phyloP scores from a whole-genome alignment of 2,329 filamentous ascomycete species.

The Beauveria medogensis region DNA sequence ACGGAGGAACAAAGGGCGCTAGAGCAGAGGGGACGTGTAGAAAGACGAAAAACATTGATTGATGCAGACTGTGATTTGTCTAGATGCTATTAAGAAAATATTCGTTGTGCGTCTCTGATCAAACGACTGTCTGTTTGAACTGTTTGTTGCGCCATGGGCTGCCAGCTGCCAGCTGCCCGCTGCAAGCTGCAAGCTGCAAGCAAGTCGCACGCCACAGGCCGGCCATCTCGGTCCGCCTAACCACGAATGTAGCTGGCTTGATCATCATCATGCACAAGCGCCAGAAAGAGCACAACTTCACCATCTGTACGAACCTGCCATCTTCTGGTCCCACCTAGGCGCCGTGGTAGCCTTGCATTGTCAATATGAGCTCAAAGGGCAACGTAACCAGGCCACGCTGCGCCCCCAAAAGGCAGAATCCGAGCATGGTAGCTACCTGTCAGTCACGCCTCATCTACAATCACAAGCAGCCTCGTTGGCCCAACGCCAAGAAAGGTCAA shows the following conservation, averaged over 20 bases:
- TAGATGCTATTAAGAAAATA: no score
- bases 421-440: not conserved
- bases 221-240: not conserved
- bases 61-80: no score
- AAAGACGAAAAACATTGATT: no score
- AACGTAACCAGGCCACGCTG: slow-evolving; percentile 5
- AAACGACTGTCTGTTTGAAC: not conserved
- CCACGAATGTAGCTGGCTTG: not conserved
- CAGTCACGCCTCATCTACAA: not conserved
- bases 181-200: not conserved
- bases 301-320: not conserved
- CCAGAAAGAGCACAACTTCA: not conserved
- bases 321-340: not conserved
- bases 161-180: not conserved
- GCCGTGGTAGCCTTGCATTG: not conserved
- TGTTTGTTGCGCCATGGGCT: not conserved
- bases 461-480: not conserved
- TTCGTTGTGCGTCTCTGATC: no score
- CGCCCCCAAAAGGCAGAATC: slow-evolving; percentile 1
- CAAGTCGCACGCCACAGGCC: no score
- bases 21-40: no score
- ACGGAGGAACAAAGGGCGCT: no score
- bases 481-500: not conserved
- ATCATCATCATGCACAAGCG: not conserved
- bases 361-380: not conserved